Evolutionary conservation across 805 yeast genomes (phyloP).

Genomic region (Saccharomycopsis microspora): DNA sequence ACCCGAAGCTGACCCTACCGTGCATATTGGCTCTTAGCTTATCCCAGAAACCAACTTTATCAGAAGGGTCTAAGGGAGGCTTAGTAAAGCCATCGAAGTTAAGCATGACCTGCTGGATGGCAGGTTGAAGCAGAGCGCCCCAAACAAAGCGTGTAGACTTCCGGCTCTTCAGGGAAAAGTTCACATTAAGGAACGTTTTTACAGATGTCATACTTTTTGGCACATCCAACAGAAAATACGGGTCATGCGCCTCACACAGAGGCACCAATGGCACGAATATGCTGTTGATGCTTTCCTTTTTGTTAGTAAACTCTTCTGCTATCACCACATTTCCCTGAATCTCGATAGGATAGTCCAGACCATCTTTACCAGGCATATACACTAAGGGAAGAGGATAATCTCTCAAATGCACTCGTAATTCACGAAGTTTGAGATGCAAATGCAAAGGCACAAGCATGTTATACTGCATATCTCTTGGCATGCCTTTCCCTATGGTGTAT

Average conservation of each 20-base stretch:
- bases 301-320: slow-evolving; percentile 48
- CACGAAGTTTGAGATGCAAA: slow-evolving; percentile 44
- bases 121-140: slow-evolving; percentile 81
- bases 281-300: slow-evolving; percentile 43
- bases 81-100: slow-evolving; percentile 77
- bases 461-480: slow-evolving; percentile 59
- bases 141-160: slow-evolving; percentile 61
- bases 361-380: slow-evolving; percentile 22
- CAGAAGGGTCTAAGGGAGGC: slow-evolving; percentile 82
- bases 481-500: slow-evolving; percentile 68
- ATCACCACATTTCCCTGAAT: slow-evolving; percentile 57
- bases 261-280: slow-evolving; percentile 54
- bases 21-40: slow-evolving; percentile 68
- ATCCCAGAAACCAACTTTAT: slow-evolving; percentile 88
- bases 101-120: slow-evolving; percentile 67
- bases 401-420: slow-evolving; percentile 58
- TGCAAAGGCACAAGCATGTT: slow-evolving; percentile 58
- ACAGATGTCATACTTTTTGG: slow-evolving; percentile 70
- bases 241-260: slow-evolving; percentile 24
- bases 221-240: slow-evolving; percentile 45
- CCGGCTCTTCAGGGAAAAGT: slow-evolving; percentile 41
- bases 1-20: slow-evolving; percentile 47
- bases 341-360: slow-evolving; percentile 20
- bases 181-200: slow-evolving; percentile 55
- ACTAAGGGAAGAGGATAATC: slow-evolving; percentile 83